phyloP scores from a whole-genome alignment of 495 filamentous ascomycete genomes.

The Tirmania nivea region DNA sequence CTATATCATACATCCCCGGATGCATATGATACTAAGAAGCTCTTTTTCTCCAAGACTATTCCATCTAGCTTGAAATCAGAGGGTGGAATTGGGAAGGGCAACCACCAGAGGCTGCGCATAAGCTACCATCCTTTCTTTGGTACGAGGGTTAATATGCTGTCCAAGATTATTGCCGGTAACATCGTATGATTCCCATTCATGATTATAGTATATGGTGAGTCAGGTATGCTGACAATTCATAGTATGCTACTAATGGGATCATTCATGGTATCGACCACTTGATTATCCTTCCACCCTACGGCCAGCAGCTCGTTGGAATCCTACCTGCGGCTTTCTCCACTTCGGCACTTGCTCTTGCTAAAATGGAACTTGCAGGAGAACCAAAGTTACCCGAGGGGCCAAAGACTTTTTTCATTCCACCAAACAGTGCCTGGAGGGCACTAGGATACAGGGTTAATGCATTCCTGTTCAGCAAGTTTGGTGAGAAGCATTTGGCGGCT shows the following conservation, averaged over 20 bases:
- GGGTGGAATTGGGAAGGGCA: conserved; percentile 29
- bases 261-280: conserved; percentile 54
- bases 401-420: conserved; percentile 48
- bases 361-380: conserved; percentile 39
- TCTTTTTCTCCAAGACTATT: conserved; percentile 47
- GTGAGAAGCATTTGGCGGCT: conserved; percentile 44
- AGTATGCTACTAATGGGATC: conserved; percentile 50
- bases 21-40: conserved; percentile 34
- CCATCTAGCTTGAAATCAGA: conserved; percentile 35
- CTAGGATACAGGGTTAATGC: conserved; percentile 48
- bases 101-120: conserved; percentile 46
- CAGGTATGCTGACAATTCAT: conserved; percentile 6
- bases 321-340: conserved; percentile 58
- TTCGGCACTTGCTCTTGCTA: conserved; percentile 43
- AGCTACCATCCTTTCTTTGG: conserved; percentile 25
- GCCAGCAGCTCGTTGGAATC: conserved; percentile 37
- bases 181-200: conserved; percentile 31
- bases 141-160: conserved; percentile 50
- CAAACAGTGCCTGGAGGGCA: conserved; percentile 49
- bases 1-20: conserved; percentile 49
- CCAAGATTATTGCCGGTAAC: conserved; percentile 38
- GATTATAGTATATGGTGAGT: not conserved
- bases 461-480: conserved; percentile 54
- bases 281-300: conserved; percentile 48
- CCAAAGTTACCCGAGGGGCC: conserved; percentile 3